Evolutionary conservation across 1,284 basidiomycete genomes (phyloP), one percentile per base, ranked within the genome.

Genomic region (Earliella scabrosa): DNA sequence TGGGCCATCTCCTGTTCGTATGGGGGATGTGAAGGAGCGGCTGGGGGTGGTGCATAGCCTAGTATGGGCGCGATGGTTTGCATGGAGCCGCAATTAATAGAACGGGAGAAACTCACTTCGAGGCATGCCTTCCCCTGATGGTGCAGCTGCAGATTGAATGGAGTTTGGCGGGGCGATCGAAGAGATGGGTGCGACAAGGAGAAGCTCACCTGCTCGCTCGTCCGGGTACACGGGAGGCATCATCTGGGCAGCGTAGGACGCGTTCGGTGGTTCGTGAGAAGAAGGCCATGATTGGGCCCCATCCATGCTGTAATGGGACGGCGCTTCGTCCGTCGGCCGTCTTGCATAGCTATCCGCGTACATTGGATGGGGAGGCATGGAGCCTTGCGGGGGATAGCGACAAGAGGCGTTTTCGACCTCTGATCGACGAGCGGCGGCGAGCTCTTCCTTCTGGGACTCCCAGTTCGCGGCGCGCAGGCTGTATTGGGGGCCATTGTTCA

Each of bases 391-490:
- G 7, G 57, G 34, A 48, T 64, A 69, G 45, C 67, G 67, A 45
- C 65, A 69, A 39, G 65, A 50, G 10, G 60, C 46, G 26, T 57
- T 18, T 47, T 67, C 67, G 23, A 36, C 20, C 23, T 67, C 63
- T 23, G 61, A 55, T 44, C 63, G 58, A 29, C 64, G 50, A 20
- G 46, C 16, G 29, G 46, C 16, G 29, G 39, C 50, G 3, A 64
- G 44, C 26, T 63, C 61, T 18, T 68, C 62, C 53, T 66, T 65
- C 40, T 60, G 46, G 26, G 45, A 52, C 8, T 77, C 77, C 77
- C 77, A 79, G 56, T 66, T 79, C 9, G 77, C 77, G 21, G 77
- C 77, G 32, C 78, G 71, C 20, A 79, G 73, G 52, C 76, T 75
- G 46, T 74, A 78, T 20, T 71, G 66, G 1, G 74, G 66, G 8